A percentile compares a stretch with the other conserved stretches of the same genome.
Evolutionary conservation across 257 asterid species (phyloP).

Genomic region (Lavandula angustifolia): DNA sequence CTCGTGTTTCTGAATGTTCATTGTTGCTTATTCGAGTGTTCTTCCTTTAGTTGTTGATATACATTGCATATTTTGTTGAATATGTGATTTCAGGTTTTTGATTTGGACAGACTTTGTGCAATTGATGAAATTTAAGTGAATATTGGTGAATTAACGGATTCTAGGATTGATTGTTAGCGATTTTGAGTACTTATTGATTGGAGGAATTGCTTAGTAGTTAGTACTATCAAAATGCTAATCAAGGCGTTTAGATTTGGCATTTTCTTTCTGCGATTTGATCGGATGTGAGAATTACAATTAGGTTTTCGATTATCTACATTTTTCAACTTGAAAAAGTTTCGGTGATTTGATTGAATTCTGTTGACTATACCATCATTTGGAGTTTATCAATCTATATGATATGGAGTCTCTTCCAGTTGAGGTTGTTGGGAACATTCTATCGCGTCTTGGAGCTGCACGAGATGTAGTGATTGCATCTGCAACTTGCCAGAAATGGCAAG

Average conservation of each 20-base stretch:
- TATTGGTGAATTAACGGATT: conserved; percentile 25
- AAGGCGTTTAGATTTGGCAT: conserved; percentile 23
- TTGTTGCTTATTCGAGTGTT: not conserved
- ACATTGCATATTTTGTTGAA: not conserved
- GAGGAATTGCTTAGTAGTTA: conserved; percentile 1
- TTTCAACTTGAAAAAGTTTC: conserved; percentile 19
- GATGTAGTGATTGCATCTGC: conserved; percentile 86
- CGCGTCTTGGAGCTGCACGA: conserved; percentile 78
- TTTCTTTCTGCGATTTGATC: conserved; percentile 32
- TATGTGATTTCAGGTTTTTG: conserved; percentile 29
- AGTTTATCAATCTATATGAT: conserved; percentile 27
- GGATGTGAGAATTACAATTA: conserved; percentile 21
- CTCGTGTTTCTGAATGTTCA: not conserved
- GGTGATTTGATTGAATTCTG: conserved; percentile 25
- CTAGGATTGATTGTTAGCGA: conserved; percentile 15
- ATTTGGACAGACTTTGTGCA: conserved; percentile 31
- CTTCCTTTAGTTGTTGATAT: not conserved
- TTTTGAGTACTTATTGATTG: conserved; percentile 7
- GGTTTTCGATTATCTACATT: conserved; percentile 25
- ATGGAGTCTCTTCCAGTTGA: conserved; percentile 93
- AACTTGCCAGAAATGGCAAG: conserved; percentile 80
- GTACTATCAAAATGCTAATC: conserved; percentile 12
- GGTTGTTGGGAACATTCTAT: conserved; percentile 84
- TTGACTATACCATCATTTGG: conserved; percentile 32
- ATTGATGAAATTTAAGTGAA: conserved; percentile 8